A percentile compares a stretch with the other conserved stretches of the same genome.
phyloP scores from a whole-genome alignment of 768 basidiomycete genomes.

The Gautieria morchelliformis region DNA sequence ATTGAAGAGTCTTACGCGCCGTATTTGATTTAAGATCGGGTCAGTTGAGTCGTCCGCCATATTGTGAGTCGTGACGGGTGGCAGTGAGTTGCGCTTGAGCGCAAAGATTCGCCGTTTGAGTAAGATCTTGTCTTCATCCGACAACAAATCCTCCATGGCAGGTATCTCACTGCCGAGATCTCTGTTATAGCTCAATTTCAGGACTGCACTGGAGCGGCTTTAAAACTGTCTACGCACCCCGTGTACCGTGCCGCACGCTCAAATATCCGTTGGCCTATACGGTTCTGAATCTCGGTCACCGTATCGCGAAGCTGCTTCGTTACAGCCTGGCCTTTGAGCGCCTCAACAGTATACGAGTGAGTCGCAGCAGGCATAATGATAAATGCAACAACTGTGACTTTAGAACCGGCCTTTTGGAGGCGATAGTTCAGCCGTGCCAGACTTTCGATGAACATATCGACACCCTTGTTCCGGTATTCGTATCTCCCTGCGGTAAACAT shows the following conservation, averaged over 20 bases:
- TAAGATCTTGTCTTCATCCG: constrained; percentile 86
- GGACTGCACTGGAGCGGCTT: background rate
- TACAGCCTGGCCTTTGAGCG: constrained; percentile 94
- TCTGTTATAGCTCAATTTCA: constrained; percentile 23
- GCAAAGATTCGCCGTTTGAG: constrained; percentile 96
- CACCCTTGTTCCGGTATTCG: constrained; percentile 98
- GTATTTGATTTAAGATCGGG: constrained; percentile 91
- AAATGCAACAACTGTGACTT: constrained; percentile 89
- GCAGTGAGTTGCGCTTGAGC: constrained; percentile 88
- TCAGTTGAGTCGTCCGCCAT: constrained; percentile 92
- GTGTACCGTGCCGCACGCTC: constrained; percentile 91
- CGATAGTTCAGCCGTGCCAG: constrained; percentile 77
- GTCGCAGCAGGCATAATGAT: constrained; percentile 98
- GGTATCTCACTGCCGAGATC: constrained; percentile 68
- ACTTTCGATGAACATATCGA: constrained; percentile 98
- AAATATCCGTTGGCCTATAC: constrained; percentile 85
- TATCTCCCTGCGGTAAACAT: constrained; percentile 99
- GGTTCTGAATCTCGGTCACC: constrained; percentile 89
- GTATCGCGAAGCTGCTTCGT: constrained; percentile 95
- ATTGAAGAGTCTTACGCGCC: constrained; percentile 92
- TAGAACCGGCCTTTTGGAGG: constrained; percentile 53
- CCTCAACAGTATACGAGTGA: constrained; percentile 94
- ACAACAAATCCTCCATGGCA: constrained; percentile 66
- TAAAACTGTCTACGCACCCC: constrained; percentile 44
- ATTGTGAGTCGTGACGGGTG: constrained; percentile 96